These are phyloP conservation scores for Plicaturopsis crispa DNA, from an alignment of 768 basidiomycete species.

Conservation along the genomic window DNA sequence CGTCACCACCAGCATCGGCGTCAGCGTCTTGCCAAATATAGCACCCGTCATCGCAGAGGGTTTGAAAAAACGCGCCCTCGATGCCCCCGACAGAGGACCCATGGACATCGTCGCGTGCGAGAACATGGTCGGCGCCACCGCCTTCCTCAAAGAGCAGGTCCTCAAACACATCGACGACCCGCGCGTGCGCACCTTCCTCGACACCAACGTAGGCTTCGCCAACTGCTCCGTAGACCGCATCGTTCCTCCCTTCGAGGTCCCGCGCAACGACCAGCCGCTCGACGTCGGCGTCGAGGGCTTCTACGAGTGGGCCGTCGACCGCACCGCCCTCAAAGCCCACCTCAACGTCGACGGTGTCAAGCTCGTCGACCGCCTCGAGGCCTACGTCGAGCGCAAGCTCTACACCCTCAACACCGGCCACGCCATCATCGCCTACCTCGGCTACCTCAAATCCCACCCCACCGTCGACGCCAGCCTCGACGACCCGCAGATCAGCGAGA, in stretches of 20 bases:
- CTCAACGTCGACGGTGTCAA: slow-evolving; percentile 21
- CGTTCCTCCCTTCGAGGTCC: slow-evolving; percentile 14
- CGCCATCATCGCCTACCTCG: slow-evolving; percentile 30
- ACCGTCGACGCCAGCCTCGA: slow-evolving; percentile 25
- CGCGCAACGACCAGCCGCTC: slow-evolving; percentile 14
- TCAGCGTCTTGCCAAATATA: slow-evolving; percentile 24
- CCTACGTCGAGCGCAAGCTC: slow-evolving; percentile 34
- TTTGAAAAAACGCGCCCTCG: slow-evolving; percentile 18
- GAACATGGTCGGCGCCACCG: slow-evolving; percentile 29
- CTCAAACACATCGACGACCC: slow-evolving; percentile 17
- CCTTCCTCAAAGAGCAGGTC: slow-evolving; percentile 19
- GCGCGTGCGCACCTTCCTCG: slow-evolving; percentile 17
- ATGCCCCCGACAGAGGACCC: slow-evolving; percentile 8
- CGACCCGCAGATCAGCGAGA: slow-evolving; percentile 18
- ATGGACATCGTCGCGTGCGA: slow-evolving; percentile 33
- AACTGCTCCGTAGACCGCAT: slow-evolving; percentile 36
- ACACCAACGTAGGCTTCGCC: slow-evolving; percentile 27
- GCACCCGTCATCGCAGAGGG: slow-evolving; percentile 26
- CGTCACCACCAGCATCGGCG: slow-evolving; percentile 30
- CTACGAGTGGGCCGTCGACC: slow-evolving; percentile 32
- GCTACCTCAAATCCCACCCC: slow-evolving; percentile 19
- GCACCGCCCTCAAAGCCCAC: slow-evolving; percentile 17
- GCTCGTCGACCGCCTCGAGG: slow-evolving; percentile 22
- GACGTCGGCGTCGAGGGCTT: slow-evolving; percentile 34
- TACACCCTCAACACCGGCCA: slow-evolving; percentile 36